Percentiles rank a stretch among this genome's conserved stretches.
These are phyloP conservation scores for Mycena sp. DNA, from an alignment of 1,284 basidiomycete species.

Conservation along the genomic window DNA sequence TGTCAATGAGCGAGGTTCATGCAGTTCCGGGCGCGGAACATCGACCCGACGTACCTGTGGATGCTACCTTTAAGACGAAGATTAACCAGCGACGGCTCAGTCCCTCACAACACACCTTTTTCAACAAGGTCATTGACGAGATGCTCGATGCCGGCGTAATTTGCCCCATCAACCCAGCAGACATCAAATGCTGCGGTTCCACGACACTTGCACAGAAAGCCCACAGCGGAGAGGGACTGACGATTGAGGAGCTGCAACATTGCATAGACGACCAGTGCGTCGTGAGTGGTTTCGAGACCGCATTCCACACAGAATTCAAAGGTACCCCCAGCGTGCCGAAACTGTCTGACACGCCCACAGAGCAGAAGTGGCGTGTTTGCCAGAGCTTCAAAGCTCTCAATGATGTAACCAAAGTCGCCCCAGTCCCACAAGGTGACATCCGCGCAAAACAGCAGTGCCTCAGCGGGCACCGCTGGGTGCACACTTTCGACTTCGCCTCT, in stretches of 20 bases:
- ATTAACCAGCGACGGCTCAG: constrained; percentile 36
- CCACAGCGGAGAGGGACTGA: constrained; percentile 33
- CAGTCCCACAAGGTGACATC: constrained; percentile 49
- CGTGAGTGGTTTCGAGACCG: constrained; percentile 30
- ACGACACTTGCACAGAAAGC: constrained; percentile 25
- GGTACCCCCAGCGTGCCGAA: background rate
- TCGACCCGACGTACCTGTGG: constrained; percentile 33
- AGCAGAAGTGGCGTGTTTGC: constrained; percentile 42
- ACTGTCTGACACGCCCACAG: background rate
- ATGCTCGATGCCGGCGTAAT: constrained; percentile 39
- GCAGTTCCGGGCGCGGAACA: constrained; percentile 30
- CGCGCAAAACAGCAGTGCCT: constrained; percentile 44
- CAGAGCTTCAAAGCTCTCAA: constrained; percentile 41
- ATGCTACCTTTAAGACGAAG: constrained; percentile 36
- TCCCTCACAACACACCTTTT: constrained; percentile 39
- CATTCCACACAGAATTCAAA: constrained; percentile 7
- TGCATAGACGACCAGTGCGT: constrained; percentile 30
- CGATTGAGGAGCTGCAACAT: constrained; percentile 18
- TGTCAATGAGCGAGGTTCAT: constrained; percentile 39
- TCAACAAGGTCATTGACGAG: constrained; percentile 42
- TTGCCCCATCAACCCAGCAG: constrained; percentile 6
- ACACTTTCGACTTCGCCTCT: constrained; percentile 42
- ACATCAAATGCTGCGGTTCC: constrained; percentile 18
- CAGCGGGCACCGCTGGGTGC: constrained; percentile 42
- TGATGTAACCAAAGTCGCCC: constrained; percentile 29